phyloP scores from a whole-genome alignment of 169 alveolate species.

The Plasmodium vinckei region DNA sequence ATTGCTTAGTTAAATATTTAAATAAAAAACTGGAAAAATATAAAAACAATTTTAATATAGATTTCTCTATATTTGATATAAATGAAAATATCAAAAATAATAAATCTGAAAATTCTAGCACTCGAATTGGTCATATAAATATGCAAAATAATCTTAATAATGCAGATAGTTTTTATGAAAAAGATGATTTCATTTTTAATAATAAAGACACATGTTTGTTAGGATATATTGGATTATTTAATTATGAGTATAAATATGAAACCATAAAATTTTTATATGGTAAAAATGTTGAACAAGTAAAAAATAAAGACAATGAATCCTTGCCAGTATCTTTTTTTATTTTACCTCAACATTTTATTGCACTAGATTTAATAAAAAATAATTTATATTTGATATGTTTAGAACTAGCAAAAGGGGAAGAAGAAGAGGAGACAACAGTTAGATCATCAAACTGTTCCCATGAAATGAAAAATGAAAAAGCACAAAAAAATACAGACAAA shows the following conservation, averaged over 20 bases:
- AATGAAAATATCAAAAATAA: no score
- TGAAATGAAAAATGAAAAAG: not conserved
- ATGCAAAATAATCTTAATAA: not conserved
- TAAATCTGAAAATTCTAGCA: no score
- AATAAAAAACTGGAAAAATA: not conserved
- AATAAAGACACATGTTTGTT: slow-evolving; percentile 18
- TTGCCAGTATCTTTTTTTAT: slow-evolving; percentile 39
- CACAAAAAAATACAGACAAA: not conserved
- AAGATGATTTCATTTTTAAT: slow-evolving; percentile 30
- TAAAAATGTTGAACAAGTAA: not conserved
- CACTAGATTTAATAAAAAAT: slow-evolving; percentile 24
- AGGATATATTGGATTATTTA: slow-evolving; percentile 79
- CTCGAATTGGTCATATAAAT: no score
- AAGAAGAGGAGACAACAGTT: not conserved
- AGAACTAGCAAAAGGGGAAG: slow-evolving; percentile 6
- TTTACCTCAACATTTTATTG: slow-evolving; percentile 36
- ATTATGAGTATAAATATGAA: slow-evolving; percentile 76
- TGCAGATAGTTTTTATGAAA: not conserved
- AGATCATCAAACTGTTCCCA: not conserved
- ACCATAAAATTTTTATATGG: slow-evolving; percentile 45
- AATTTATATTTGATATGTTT: slow-evolving; percentile 26
- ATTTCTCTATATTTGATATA: not conserved
- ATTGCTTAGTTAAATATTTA: not conserved
- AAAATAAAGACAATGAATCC: not conserved
- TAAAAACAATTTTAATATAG: not conserved